Base-by-base conservation (phyloP, 768 basidiomycete genomes). In the Pisolithus sp. region DNA sequence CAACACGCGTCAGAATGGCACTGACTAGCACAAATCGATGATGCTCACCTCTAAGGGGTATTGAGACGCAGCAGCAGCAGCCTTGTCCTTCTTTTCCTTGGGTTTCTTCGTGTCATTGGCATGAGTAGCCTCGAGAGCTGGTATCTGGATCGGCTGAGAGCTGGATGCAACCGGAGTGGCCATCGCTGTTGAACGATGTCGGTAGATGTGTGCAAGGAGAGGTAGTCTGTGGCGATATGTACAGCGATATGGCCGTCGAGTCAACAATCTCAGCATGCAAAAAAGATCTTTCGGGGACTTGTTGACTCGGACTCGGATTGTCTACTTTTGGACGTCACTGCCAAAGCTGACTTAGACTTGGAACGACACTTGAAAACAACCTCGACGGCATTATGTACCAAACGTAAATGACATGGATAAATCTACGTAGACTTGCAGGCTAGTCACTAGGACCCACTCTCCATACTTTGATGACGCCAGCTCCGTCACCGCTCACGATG, bases 391-490 rank as follows among this genome's bases (percentile, higher is more conserved):
- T 34, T 13, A 15, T 34, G 13, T 34, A 34, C 30, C 12, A 31
- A 31, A 31, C 8, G 30, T 31, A 31, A 31, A 31, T 9, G 30
- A 31, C 46, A 54, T 47, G 21, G 38, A 37, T 47, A 46, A 41
- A 43, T 52, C 48, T 42, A 59, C 36, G 46, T 55, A 50, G 50
- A 53, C 45, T 31, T 23, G 26, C 30, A 21, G 40, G 50, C 57
- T 60, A 70, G 30, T 79, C 78, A 4, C 73, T 65, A 42, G 71
- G 62, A 20, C 89, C 88, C 20, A 89, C 79, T 52, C 84, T 76
- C 87, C 88, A 98, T 0, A 96, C 87, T 66, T 96, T 97, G 57
- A 98, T 78, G 18, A 85, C 83, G 3, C 96, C 96, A 20, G 85
- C 77, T 44, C 91, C 77, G 65, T 98, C 95, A 2, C 89, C 95